phyloP scores from a whole-genome alignment of 1,284 basidiomycete genomes.

The Tetrapyrgos nigripes region DNA sequence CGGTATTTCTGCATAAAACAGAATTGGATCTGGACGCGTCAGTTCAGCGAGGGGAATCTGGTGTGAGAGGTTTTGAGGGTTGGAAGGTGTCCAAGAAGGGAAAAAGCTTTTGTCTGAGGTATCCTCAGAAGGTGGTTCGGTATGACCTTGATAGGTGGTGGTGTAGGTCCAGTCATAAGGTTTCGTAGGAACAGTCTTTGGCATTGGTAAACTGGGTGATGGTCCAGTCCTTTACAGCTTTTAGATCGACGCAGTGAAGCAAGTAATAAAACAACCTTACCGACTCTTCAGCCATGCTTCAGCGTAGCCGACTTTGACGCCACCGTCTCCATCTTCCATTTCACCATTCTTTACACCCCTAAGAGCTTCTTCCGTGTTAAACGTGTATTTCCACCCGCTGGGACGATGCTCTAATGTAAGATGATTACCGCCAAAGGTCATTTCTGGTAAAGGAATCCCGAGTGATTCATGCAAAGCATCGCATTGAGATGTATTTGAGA shows the following conservation, averaged over 20 bases:
- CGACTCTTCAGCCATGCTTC: constrained; percentile 93
- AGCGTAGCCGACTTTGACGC: constrained; percentile 93
- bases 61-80: constrained; percentile 59
- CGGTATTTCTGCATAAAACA: constrained; percentile 93
- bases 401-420: constrained; percentile 70
- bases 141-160: constrained; percentile 82
- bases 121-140: constrained; percentile 2
- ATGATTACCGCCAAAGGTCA: constrained; percentile 93
- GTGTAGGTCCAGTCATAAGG: constrained; percentile 99
- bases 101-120: constrained; percentile 19
- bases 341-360: constrained; percentile 79
- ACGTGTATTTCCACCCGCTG: constrained; percentile 71
- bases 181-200: constrained; percentile 77
- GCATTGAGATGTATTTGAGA: constrained; percentile 77
- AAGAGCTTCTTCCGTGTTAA: constrained; percentile 77
- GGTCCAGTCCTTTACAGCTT: constrained; percentile 62
- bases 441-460: constrained; percentile 91
- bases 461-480: constrained; percentile 71
- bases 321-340: constrained; percentile 81
- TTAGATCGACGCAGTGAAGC: constrained; percentile 17
- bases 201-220: constrained; percentile 69
- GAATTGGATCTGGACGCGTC: constrained; percentile 89
- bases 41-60: constrained; percentile 83
- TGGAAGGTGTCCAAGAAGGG: constrained; percentile 56
- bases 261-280: constrained; percentile 47